Base-by-base conservation (phyloP, 108 stramenopile species). In the Epithemia pelagica region DNA sequence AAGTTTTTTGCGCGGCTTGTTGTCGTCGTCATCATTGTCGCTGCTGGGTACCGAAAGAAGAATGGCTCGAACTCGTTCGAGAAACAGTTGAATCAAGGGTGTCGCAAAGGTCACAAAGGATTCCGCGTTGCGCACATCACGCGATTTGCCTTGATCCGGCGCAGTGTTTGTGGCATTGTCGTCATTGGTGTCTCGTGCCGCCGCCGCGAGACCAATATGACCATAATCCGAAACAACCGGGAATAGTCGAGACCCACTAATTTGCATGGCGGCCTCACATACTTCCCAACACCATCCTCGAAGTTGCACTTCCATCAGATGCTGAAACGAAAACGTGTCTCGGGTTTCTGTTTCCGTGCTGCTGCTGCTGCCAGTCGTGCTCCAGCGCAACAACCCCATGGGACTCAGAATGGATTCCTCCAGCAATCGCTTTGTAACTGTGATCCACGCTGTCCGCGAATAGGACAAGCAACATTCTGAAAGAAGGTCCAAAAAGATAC, bases 1-100 rank as follows among this genome's bases (percentile, higher is more conserved):
- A 26, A 78, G 60, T 28, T 66, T 69, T 55, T 74, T 78, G 29
- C 27, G 10, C 10, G 37, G 10, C 37, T 46, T 46, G 37, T 46
- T 46, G 37, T 46, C 37, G 37, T 46, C 37, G 37, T 46, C 37
- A 46, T 46, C 15, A 15, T 46, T 46, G 37, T 46, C 15, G 10
- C 10, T 46, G 37, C 10, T 15, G 37, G 10, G 5, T 5, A 5
- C 15, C 10, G 5, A 15, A 15, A 10, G 37, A 46, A 46, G 37
- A 15, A 46, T 5, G 5, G 15, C 37, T 5, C 15, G 5, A 5
- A 46, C 37, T 46, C 37, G 37, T 46, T 46, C 37, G 37, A 46
- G 10, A 5, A 46, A 5, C 5, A 5, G 15, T 15, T 46, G 5
- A 15, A 46, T 15, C 37, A 46, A 46, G 37, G 37, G 37, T 15